Evolutionary conservation across 192 early-diverging fungal species (phyloP).

Genomic region (Coemansia sp.): DNA sequence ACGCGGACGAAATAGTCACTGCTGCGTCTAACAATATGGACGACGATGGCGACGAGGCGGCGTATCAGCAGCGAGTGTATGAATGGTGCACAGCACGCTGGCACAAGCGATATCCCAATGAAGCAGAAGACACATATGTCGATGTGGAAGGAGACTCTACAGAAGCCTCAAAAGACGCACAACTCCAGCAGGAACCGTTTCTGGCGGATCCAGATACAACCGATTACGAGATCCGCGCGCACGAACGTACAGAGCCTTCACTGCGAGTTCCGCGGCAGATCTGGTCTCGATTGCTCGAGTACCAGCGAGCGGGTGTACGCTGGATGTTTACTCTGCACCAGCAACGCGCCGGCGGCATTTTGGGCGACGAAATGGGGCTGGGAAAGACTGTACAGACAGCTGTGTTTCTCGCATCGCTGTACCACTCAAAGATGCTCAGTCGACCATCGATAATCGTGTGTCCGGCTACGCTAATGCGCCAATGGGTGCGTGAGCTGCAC

Average conservation of each 20-base stretch:
- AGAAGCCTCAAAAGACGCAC: not conserved
- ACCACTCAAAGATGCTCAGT: slow-evolving; percentile 66
- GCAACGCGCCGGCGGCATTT: slow-evolving; percentile 85
- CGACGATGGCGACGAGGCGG: slow-evolving; percentile 61
- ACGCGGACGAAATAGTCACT: not conserved
- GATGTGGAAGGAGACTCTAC: not conserved
- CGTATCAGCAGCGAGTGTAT: slow-evolving; percentile 53
- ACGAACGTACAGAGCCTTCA: slow-evolving; percentile 20
- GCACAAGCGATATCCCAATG: slow-evolving; percentile 13
- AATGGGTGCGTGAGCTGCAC: slow-evolving; percentile 83
- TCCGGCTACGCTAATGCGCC: slow-evolving; percentile 76
- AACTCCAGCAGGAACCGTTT: slow-evolving; percentile 41
- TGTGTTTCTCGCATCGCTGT: slow-evolving; percentile 76
- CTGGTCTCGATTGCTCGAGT: slow-evolving; percentile 77
- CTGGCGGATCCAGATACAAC: slow-evolving; percentile 32
- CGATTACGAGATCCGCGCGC: slow-evolving; percentile 30
- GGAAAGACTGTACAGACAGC: slow-evolving; percentile 94
- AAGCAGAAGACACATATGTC: slow-evolving; percentile 4
- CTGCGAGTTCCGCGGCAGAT: slow-evolving; percentile 79
- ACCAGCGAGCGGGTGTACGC: slow-evolving; percentile 79
- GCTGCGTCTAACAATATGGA: not conserved
- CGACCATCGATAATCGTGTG: slow-evolving; percentile 65
- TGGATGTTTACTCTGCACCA: slow-evolving; percentile 91
- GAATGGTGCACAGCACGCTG: slow-evolving; percentile 52
- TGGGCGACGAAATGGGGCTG: slow-evolving; percentile 95